Evolutionary conservation across 1,284 basidiomycete species (phyloP).

Genomic region (Cryptococcus sp.): DNA sequence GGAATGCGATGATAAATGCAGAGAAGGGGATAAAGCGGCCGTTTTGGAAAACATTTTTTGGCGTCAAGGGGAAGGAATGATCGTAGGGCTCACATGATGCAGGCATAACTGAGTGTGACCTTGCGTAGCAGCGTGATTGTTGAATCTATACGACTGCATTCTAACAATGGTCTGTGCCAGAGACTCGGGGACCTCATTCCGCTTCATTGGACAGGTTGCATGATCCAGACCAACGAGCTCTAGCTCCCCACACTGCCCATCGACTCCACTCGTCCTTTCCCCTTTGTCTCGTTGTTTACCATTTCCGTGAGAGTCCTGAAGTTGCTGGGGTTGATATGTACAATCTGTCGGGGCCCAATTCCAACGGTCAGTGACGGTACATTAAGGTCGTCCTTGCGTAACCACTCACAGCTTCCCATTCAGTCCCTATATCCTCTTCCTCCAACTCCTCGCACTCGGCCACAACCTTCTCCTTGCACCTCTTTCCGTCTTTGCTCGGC

Average conservation of each 20-base stretch:
- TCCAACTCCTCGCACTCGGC: constrained; percentile 79
- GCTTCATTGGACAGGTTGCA: no score
- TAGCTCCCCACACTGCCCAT: constrained; percentile 43
- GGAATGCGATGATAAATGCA: constrained; percentile 16
- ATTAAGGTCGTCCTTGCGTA: background rate
- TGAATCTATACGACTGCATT: background rate
- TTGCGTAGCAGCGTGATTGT: background rate
- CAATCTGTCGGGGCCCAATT: constrained; percentile 56
- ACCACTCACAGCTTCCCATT: constrained; percentile 80
- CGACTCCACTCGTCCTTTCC: constrained; percentile 82
- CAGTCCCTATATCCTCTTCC: constrained; percentile 68
- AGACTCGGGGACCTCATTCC: no score
- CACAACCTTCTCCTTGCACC: constrained; percentile 68
- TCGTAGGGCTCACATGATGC: background rate
- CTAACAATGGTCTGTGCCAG: no score
- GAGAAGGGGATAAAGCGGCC: constrained; percentile 14
- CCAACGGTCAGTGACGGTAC: background rate
- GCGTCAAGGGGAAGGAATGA: constrained; percentile 17
- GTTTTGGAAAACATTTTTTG: constrained; percentile 21
- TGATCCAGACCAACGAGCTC: background rate
- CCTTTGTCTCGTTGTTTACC: constrained; percentile 74
- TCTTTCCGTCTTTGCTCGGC: constrained; percentile 68
- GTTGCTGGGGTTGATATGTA: constrained; percentile 88
- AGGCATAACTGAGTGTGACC: background rate
- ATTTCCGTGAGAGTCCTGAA: constrained; percentile 87